These are phyloP conservation scores for Mycosphaerelloides madeirae DNA, from an alignment of 2,329 filamentous ascomycete genomes.

Conservation along the genomic window DNA sequence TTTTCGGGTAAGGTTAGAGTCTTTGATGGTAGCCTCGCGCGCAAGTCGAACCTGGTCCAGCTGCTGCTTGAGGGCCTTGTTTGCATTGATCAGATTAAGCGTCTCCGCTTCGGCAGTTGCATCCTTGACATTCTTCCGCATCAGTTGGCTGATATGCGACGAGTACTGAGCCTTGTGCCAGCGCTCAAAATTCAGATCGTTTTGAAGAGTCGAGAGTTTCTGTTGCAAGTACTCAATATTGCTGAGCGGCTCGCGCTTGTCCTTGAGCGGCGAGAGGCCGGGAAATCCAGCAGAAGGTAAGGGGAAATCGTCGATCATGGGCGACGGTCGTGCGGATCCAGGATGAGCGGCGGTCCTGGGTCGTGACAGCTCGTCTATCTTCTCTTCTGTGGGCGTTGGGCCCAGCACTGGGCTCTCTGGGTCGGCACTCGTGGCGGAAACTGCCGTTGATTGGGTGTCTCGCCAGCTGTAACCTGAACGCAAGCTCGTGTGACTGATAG, in stretches of 20 bases:
- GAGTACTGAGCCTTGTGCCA: constrained; percentile 82
- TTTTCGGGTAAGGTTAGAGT: constrained; percentile 45
- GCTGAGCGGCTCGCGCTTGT: constrained; percentile 20
- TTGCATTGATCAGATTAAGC: constrained; percentile 72
- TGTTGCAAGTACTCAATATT: constrained; percentile 59
- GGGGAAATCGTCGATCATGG: constrained; percentile 25
- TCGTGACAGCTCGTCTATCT: constrained; percentile 12
- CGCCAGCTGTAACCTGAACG: constrained; percentile 46
- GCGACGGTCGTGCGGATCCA: constrained; percentile 12
- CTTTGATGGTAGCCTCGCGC: constrained; percentile 30
- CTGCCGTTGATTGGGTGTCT: constrained; percentile 50
- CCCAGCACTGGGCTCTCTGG: constrained; percentile 61
- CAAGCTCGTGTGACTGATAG: constrained; percentile 28
- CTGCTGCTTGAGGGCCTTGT: constrained; percentile 66
- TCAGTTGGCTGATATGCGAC: constrained; percentile 72
- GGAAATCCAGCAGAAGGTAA: constrained; percentile 11
- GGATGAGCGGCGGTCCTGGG: constrained; percentile 9
- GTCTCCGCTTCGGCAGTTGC: constrained; percentile 77
- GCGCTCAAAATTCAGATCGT: constrained; percentile 76
- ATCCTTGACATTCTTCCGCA: constrained; percentile 68
- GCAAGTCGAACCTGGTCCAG: constrained; percentile 42
- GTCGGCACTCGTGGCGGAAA: constrained; percentile 32
- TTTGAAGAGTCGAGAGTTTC: constrained; percentile 70
- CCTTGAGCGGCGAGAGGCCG: constrained; percentile 2
- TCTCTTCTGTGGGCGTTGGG: constrained; percentile 38